Evolutionary conservation across 345 rosid species (phyloP).

Genomic region (Eutrema yunnanense): DNA sequence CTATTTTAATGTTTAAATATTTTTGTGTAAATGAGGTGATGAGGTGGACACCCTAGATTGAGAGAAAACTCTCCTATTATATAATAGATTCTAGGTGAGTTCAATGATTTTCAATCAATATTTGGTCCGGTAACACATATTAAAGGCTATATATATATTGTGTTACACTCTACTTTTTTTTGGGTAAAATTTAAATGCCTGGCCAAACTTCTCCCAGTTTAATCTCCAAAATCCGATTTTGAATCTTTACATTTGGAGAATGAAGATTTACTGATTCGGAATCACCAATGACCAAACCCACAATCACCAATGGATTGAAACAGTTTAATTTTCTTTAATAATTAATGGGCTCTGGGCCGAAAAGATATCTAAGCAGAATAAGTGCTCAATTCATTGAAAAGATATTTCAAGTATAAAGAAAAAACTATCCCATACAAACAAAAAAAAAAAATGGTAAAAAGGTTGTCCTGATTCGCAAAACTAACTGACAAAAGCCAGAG

Average conservation of each 20-base stretch:
- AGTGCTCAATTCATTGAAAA: no score
- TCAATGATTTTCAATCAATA: not conserved
- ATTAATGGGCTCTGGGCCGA: not conserved
- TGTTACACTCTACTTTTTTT: not conserved
- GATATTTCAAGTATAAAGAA: no score
- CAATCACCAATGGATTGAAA: not conserved
- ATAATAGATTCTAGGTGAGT: conserved; percentile 7
- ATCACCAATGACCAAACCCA: not conserved
- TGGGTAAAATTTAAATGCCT: not conserved
- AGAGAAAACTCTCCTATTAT: no score
- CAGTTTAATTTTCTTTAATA: not conserved
- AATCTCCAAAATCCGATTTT: not conserved
- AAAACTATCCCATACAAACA: no score
- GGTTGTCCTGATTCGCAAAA: no score
- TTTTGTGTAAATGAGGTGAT: no score
- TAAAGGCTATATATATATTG: not conserved
- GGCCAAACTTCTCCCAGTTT: not conserved
- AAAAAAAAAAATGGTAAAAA: no score
- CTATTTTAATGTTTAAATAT: no score
- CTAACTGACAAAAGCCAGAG: no score
- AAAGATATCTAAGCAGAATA: not conserved
- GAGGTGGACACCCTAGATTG: no score
- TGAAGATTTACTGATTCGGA: not conserved
- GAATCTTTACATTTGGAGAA: not conserved
- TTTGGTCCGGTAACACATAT: not conserved